phyloP scores from a whole-genome alignment of 2,329 filamentous ascomycete genomes.

The Fusarium illudens region DNA sequence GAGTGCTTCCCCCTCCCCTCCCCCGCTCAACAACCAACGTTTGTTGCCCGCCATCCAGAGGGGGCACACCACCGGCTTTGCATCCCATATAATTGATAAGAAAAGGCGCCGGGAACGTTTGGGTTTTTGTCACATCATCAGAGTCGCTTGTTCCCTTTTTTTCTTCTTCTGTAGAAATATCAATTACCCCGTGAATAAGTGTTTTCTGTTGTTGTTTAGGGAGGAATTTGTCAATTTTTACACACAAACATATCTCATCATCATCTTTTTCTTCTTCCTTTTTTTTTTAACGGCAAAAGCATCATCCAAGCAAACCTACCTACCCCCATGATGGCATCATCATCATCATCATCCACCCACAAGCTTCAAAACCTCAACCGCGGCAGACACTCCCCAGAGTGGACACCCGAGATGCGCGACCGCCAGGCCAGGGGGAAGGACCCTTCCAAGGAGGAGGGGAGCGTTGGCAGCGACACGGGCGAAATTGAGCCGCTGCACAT shows the following conservation, averaged over 20 bases:
- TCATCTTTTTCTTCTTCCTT: background rate
- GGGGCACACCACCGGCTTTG: no score
- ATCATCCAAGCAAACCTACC: no score
- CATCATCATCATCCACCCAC: constrained; percentile 15
- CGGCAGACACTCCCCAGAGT: constrained; percentile 42
- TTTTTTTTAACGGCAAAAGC: background rate
- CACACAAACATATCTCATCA: background rate
- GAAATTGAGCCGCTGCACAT: constrained; percentile 31
- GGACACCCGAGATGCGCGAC: constrained; percentile 64
- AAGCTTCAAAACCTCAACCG: constrained; percentile 49
- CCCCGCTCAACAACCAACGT: no score
- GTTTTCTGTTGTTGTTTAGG: no score
- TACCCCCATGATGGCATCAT: constrained; percentile 25
- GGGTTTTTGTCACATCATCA: no score
- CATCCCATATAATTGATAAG: no score
- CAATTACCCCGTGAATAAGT: no score
- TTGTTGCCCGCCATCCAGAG: no score
- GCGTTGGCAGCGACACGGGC: constrained; percentile 36
- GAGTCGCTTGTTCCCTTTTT: no score
- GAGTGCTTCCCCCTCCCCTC: no score
- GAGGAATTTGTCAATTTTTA: background rate
- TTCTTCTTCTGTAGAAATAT: no score
- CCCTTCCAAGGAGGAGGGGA: constrained; percentile 43
- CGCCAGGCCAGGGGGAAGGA: constrained; percentile 67
- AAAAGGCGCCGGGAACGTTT: no score